Percentiles rank a stretch among this genome's conserved stretches.
phyloP scores from a whole-genome alignment of 2,329 filamentous ascomycete genomes.

The Coniochaeta pulveracea region DNA sequence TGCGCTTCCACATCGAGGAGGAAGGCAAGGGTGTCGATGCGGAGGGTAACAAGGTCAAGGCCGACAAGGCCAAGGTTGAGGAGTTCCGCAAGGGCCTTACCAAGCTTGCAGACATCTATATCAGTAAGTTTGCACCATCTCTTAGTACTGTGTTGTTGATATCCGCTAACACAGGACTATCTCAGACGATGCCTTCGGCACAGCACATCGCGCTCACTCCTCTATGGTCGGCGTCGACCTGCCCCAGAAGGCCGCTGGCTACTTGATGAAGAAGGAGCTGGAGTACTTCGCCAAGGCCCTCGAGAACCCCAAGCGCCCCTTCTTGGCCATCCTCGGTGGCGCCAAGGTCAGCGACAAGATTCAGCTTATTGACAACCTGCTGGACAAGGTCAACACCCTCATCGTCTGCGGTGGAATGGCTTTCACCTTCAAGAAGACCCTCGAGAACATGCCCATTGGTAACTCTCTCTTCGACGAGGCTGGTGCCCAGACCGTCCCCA shows the following conservation, averaged over 20 bases:
- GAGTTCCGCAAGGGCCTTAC: constrained; percentile 94
- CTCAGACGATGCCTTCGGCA: constrained; percentile 92
- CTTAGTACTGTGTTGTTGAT: background rate
- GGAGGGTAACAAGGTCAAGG: constrained; percentile 95
- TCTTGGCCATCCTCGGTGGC: constrained; percentile 96
- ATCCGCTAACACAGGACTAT: constrained; percentile 10
- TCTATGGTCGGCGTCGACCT: constrained; percentile 98
- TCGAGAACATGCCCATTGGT: constrained; percentile 81
- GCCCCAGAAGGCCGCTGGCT: constrained; percentile 92
- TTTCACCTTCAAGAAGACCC: constrained; percentile 99
- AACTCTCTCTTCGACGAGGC: constrained; percentile 88
- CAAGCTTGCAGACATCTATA: constrained; percentile 85
- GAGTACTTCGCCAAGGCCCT: constrained; percentile 98
- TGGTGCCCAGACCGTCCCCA: constrained; percentile 79
- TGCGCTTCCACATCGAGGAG: constrained; percentile 97
- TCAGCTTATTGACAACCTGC: constrained; percentile 96
- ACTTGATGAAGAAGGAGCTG: constrained; percentile 99
- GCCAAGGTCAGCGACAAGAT: constrained; percentile 99
- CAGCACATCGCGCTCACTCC: constrained; percentile 94
- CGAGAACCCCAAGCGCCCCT: constrained; percentile 84
- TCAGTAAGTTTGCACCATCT: constrained; percentile 55
- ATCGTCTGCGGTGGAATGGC: constrained; percentile 97
- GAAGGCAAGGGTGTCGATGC: constrained; percentile 92
- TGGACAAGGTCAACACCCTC: constrained; percentile 94
- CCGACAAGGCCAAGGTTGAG: constrained; percentile 83